Conservation (phyloP, 805 yeast species). For the Candida parachauliodes region DNA sequence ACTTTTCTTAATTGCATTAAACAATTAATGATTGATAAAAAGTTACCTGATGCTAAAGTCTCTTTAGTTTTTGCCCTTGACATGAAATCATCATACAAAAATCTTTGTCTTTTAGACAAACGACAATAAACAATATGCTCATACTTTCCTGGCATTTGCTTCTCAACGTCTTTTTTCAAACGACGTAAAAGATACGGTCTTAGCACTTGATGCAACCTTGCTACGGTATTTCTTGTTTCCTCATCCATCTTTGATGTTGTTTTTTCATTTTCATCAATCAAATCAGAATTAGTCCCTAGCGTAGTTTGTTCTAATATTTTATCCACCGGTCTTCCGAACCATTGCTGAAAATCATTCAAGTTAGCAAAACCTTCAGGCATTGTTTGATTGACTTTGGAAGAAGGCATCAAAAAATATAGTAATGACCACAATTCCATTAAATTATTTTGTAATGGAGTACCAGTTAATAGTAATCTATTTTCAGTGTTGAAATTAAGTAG, state of each 20-base stretch:
- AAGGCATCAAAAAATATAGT: constrained; percentile 93
- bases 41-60: constrained; percentile 91
- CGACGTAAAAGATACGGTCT: constrained; percentile 91
- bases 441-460: constrained; percentile 96
- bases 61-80: constrained; percentile 93
- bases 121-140: constrained; percentile 94
- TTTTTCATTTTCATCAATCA: constrained; percentile 36
- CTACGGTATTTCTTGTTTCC: constrained; percentile 82
- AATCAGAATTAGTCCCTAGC: constrained; percentile 42
- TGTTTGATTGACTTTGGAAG: constrained; percentile 62
- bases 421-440: constrained; percentile 95
- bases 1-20: constrained; percentile 96
- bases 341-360: constrained; percentile 90
- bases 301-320: constrained; percentile 70
- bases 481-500: constrained; percentile 89
- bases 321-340: constrained; percentile 99
- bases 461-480: constrained; percentile 82
- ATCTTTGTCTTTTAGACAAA: constrained; percentile 87
- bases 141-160: constrained; percentile 97
- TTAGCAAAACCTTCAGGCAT: constrained; percentile 97
- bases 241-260: constrained; percentile 47
- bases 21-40: constrained; percentile 91
- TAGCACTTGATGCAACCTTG: constrained; percentile 86
- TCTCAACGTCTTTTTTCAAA: constrained; percentile 92
- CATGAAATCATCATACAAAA: constrained; percentile 93